Evolutionary conservation across 2,329 filamentous ascomycete genomes (phyloP).

Genomic region (Paraconiothyrium sp.): DNA sequence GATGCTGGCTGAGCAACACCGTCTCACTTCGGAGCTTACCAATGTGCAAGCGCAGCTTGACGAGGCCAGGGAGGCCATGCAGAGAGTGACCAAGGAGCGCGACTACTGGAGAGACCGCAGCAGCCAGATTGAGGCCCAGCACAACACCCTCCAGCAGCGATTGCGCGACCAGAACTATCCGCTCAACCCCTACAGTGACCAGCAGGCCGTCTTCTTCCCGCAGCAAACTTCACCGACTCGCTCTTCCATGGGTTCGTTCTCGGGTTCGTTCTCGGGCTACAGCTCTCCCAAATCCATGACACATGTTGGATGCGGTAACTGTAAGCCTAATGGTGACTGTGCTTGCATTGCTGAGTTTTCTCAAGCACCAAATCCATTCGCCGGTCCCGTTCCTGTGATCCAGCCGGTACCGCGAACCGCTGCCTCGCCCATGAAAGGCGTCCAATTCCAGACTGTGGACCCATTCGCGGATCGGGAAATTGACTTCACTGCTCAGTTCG

Average conservation of each 20-base stretch:
- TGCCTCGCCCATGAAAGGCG: conserved; percentile 27
- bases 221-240: conserved; percentile 27
- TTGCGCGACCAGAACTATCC: conserved; percentile 18
- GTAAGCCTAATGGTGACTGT: conserved; percentile 41
- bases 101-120: conserved; percentile 28
- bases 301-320: conserved; percentile 36
- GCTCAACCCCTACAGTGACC: conserved; percentile 19
- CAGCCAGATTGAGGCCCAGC: conserved; percentile 12
- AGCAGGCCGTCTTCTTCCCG: conserved; percentile 19
- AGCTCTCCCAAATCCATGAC: conserved; percentile 27
- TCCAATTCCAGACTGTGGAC: conserved; percentile 24
- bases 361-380: conserved; percentile 30
- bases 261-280: conserved; percentile 25
- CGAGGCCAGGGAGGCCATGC: conserved; percentile 22
- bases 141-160: conserved; percentile 21
- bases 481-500: conserved; percentile 45
- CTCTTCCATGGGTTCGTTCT: conserved; percentile 25
- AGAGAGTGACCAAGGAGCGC: conserved; percentile 23
- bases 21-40: conserved; percentile 10
- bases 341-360: conserved; percentile 44
- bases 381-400: conserved; percentile 32
- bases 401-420: conserved; percentile 3
- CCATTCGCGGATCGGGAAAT: conserved; percentile 39
- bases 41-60: conserved; percentile 18
- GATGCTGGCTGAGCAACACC: conserved; percentile 26